Evolutionary conservation across 1,139 yeast species (phyloP).

Genomic region (Kluyveromyces sp.): DNA sequence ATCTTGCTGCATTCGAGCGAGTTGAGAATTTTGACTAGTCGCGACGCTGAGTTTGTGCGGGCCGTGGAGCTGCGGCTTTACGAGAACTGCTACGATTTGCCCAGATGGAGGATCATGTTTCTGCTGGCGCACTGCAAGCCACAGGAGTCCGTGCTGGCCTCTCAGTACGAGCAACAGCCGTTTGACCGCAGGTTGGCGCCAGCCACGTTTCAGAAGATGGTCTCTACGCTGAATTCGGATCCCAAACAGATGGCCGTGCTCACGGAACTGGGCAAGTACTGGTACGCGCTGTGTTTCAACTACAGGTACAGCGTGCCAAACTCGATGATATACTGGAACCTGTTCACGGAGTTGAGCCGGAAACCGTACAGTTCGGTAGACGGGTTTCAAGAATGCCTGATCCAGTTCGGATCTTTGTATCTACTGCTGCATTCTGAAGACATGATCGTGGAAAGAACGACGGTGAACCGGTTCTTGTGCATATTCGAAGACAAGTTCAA

Average conservation of each 20-base stretch:
- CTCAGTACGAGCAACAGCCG: background rate
- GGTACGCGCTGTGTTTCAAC: conserved; percentile 13
- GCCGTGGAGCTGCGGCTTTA: conserved; percentile 8
- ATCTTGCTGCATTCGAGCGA: conserved; percentile 7
- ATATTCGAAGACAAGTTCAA: conserved; percentile 8
- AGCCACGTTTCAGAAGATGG: conserved; percentile 6
- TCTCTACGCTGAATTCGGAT: conserved; percentile 1
- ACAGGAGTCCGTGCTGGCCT: background rate
- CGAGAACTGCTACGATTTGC: conserved; percentile 5
- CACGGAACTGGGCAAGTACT: conserved; percentile 11
- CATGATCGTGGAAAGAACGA: conserved; percentile 6
- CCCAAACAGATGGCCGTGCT: background rate
- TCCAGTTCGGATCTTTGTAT: conserved; percentile 11
- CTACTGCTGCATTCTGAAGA: conserved; percentile 9
- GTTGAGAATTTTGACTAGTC: background rate
- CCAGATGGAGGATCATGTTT: conserved; percentile 12
- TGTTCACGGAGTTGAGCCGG: conserved; percentile 7
- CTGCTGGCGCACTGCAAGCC: conserved; percentile 10
- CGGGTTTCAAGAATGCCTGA: conserved; percentile 7
- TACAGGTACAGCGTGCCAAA: conserved; percentile 6
- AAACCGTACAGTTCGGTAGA: conserved; percentile 7
- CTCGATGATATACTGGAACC: conserved; percentile 7
- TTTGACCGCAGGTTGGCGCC: conserved; percentile 10
- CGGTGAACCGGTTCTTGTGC: conserved; percentile 8
- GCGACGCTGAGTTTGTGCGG: conserved; percentile 3